Conservation (phyloP, 768 basidiomycete species). For the Tulasnella sp. region DNA sequence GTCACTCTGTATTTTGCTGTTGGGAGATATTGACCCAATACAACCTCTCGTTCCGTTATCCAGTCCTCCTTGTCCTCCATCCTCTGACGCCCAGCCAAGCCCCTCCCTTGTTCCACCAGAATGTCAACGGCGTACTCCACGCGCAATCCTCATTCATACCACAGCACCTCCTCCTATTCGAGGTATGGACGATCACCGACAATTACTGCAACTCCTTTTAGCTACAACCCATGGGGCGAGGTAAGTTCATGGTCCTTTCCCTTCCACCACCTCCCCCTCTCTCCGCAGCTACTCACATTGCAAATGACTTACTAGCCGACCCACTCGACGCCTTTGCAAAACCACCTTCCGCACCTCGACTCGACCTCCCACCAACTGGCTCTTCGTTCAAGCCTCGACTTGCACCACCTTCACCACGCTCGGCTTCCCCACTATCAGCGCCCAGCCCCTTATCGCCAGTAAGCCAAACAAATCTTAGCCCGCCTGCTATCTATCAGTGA, state of each 20-base stretch:
- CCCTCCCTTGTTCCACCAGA: not conserved
- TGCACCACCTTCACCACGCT: not conserved
- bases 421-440: not conserved
- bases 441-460: not conserved
- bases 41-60: not conserved
- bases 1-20: too few species aligned
- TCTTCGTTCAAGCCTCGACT: not conserved
- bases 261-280: not conserved
- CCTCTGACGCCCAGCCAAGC: not conserved
- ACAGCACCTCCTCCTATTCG: not conserved
- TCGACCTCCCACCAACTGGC: not conserved
- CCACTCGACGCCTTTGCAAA: not conserved
- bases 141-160: not conserved
- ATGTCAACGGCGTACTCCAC: not conserved
- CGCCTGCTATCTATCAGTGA: not conserved
- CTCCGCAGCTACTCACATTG: not conserved
- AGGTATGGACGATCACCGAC: not conserved
- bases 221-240: not conserved
- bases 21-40: too few species aligned
- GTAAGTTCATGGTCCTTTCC: too few species aligned
- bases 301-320: not conserved
- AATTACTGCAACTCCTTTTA: not conserved
- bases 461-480: not conserved
- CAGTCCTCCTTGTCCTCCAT: not conserved
- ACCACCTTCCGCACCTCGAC: not conserved